These are phyloP conservation scores for Persicaria maculosa DNA, from an alignment of 148 eudicot genomes.

Conservation along the genomic window DNA sequence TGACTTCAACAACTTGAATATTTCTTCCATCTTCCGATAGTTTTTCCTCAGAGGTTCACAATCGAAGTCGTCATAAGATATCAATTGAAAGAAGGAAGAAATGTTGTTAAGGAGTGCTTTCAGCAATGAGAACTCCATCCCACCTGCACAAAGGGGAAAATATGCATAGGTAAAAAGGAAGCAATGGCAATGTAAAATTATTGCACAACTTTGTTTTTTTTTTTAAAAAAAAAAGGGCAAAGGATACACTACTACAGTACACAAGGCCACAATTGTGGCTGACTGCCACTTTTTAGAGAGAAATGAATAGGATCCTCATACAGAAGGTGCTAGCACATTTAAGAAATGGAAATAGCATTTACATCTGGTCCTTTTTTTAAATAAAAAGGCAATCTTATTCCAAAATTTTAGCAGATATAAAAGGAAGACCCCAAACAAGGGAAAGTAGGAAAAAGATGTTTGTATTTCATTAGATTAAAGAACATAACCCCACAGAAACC, in stretches of 20 bases:
- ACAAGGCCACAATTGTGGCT: not conserved
- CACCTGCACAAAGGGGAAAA: constrained; percentile 28
- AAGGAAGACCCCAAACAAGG: too few species aligned
- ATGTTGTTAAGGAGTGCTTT: constrained; percentile 65
- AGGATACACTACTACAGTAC: too few species aligned
- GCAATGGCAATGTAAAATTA: not conserved
- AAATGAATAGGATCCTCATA: not conserved
- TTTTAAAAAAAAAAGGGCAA: too few species aligned
- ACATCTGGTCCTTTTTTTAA: too few species aligned
- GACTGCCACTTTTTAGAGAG: not conserved
- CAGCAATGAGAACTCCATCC: constrained; percentile 80
- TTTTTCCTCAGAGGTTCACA: constrained; percentile 51
- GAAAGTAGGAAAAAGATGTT: not conserved
- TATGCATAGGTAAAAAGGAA: not conserved
- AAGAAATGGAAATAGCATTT: not conserved
- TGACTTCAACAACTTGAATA: constrained; percentile 66
- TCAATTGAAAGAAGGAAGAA: constrained; percentile 47
- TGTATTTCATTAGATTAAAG: not conserved
- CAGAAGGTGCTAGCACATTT: not conserved
- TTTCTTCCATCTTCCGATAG: constrained; percentile 56
- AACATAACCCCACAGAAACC: not conserved
- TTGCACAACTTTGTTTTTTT: not conserved
- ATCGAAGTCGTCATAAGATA: constrained; percentile 42
- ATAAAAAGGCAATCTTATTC: too few species aligned
- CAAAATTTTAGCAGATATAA: too few species aligned